Base-by-base conservation (phyloP, 345 rosid genomes). In the Pelargonium nanum region DNA sequence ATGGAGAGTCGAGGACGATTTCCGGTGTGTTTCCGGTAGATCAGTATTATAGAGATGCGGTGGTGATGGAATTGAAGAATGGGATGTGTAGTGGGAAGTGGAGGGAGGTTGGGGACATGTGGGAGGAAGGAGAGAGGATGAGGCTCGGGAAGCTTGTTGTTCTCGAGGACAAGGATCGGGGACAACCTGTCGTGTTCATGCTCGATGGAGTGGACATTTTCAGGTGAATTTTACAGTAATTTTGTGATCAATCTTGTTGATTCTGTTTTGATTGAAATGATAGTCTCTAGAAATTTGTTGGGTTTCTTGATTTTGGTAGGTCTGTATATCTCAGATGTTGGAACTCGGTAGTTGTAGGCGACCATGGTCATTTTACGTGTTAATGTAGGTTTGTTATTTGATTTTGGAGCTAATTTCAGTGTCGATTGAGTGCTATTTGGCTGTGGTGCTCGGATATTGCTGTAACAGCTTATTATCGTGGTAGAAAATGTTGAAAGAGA, bases 1-100 rank as follows among this genome's bases (percentile, higher is more conserved):
- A 92, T 26, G 93, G 91, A 16, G 85, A 75, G 53, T 85, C 93
- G 4, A 89, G 93, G 75, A 85, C 85, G 0, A 75, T 92, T 2
- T 76, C 86, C 0, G 91, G 98, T 19, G 81, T 92, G 59, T 79
- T 86, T 66, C 95, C 95, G 0, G 91, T 92, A 44, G 96, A 89
- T 59, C 93, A 82, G 68, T 87, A 89, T 57, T 89, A 81, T 23
- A 82, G 70, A 72, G 93, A 92, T 61, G 96, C 93, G 0, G 81
- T 77, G 56, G 96, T 92, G 65, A 80, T 92, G 91, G 79, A 85
- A 25, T 44, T 85, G 68, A 70, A 70, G 53, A 67, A 30, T 55
- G 68, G 22, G 23, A 28, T 59, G 21, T 58, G 78, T 59, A 63
- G 74, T 19, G 79, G 80, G 55, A 76, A 67, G 48, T 91, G 98